These are phyloP conservation scores for Trichomonas gallinae DNA, from an alignment of 208 protist genomes.

Conservation along the genomic window DNA sequence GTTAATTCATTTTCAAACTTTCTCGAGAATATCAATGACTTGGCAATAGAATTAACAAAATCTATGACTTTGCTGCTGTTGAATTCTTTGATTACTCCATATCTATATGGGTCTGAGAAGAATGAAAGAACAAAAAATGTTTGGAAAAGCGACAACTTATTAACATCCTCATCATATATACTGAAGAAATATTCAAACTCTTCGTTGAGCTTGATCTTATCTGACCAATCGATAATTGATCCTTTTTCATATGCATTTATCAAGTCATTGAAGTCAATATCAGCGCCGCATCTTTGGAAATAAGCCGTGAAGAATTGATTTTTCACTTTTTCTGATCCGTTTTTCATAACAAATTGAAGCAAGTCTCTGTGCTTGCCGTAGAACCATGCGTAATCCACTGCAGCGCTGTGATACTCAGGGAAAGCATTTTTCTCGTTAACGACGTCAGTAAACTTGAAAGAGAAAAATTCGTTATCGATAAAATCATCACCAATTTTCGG, in stretches of 20 bases:
- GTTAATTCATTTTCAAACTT: background rate
- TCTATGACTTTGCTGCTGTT: background rate
- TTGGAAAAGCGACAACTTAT: background rate
- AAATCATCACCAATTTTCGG: background rate
- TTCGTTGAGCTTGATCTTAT: background rate
- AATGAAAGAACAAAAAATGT: background rate
- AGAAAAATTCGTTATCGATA: background rate
- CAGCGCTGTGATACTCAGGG: background rate
- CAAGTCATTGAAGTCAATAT: background rate
- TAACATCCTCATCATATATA: background rate
- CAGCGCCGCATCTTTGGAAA: background rate
- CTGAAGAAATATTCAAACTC: background rate
- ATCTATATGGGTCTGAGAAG: background rate
- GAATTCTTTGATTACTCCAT: background rate
- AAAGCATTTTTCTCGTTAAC: background rate
- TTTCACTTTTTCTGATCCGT: background rate
- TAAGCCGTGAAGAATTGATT: background rate
- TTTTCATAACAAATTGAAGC: background rate
- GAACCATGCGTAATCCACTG: background rate
- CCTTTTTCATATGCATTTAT: background rate
- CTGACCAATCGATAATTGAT: background rate
- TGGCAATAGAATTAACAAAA: background rate
- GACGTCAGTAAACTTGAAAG: background rate
- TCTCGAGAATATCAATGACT: background rate
- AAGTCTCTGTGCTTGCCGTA: background rate